Base-by-base conservation (phyloP, 2,329 filamentous ascomycete species). In the Coniella vitis region DNA sequence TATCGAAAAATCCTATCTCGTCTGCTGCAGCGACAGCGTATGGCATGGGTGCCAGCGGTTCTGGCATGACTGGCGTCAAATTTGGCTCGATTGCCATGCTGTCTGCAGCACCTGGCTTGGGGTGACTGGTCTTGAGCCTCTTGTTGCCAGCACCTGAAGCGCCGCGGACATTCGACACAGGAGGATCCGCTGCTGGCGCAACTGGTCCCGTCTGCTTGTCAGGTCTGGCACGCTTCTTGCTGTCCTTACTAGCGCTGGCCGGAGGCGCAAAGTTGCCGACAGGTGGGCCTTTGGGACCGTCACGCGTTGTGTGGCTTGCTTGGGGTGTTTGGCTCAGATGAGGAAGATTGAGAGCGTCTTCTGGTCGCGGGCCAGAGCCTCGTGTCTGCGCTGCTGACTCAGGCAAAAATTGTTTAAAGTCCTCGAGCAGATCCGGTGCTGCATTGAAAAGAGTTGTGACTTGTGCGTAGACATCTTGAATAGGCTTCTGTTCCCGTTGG, bases 381-480 rank as follows among this genome's bases (percentile, higher is more conserved):
- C 68, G 73, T 4, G 72, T 65, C 53, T 78, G 78, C 1, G 76
- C 74, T 49, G 78, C 76, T 38, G 91, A 94, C 64, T 98, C 93
- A 0, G 93, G 93, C 7, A 98, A 75, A 58, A 98, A 98, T 62
- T 98, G 93, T 66, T 98, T 98, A 65, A 98, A 98, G 62, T 98
- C 93, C 66, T 98, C 93, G 2, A 98, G 74, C 12, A 98, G 79
- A 67, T 98, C 93, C 4, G 91, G 91, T 0, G 94, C 93, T 4
- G 86, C 86, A 62, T 89, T 90, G 70, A 98, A 98, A 1, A 98
- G 74, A 29, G 86, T 86, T 0, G 94, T 98, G 20, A 98, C 93
- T 66, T 98, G 93, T 1, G 88, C 87, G 65, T 98, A 98, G 3
- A 98, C 93, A 66, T 98, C 93, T 65, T 96, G 90, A 34, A 98